Conservation (phyloP, 352 stramenopile genomes). For the Elongisporangium senticosum region DNA sequence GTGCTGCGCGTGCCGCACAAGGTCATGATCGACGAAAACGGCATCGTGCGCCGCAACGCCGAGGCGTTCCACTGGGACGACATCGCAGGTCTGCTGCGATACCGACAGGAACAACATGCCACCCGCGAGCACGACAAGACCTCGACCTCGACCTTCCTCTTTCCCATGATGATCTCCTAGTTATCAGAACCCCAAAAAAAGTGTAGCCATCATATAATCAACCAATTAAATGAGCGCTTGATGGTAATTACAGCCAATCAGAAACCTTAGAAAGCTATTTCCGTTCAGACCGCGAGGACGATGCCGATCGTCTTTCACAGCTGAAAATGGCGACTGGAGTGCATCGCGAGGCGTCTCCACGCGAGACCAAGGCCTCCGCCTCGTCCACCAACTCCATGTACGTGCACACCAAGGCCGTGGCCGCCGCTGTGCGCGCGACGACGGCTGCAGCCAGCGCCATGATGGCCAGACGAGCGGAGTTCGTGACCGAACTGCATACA, state of each 20-base stretch:
- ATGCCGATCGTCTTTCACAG: background rate
- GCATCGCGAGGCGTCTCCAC: background rate
- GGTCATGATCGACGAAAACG: slow-evolving; percentile 36
- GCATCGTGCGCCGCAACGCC: slow-evolving; percentile 42
- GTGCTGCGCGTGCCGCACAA: slow-evolving; percentile 46
- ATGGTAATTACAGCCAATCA: background rate
- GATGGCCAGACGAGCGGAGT: slow-evolving; percentile 28
- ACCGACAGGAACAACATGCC: slow-evolving; percentile 27
- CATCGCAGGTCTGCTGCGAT: slow-evolving; percentile 37
- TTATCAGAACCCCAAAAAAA: too few species aligned
- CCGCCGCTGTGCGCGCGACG: slow-evolving; percentile 36
- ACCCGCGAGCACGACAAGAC: slow-evolving; percentile 10
- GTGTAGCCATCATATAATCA: background rate
- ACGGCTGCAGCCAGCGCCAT: slow-evolving; percentile 36
- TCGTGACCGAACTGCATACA: slow-evolving; percentile 24
- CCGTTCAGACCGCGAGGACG: background rate
- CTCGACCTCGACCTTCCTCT: slow-evolving; percentile 17
- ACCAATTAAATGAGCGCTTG: background rate
- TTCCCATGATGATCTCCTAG: slow-evolving; percentile 16
- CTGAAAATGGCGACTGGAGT: background rate
- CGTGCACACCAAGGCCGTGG: slow-evolving; percentile 37
- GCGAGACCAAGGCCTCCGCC: background rate
- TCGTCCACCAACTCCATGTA: slow-evolving; percentile 36
- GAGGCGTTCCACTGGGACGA: slow-evolving; percentile 63
- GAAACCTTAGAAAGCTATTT: background rate